Evolutionary conservation across 768 basidiomycete species (phyloP).

Genomic region (Auriscalpium orientale): DNA sequence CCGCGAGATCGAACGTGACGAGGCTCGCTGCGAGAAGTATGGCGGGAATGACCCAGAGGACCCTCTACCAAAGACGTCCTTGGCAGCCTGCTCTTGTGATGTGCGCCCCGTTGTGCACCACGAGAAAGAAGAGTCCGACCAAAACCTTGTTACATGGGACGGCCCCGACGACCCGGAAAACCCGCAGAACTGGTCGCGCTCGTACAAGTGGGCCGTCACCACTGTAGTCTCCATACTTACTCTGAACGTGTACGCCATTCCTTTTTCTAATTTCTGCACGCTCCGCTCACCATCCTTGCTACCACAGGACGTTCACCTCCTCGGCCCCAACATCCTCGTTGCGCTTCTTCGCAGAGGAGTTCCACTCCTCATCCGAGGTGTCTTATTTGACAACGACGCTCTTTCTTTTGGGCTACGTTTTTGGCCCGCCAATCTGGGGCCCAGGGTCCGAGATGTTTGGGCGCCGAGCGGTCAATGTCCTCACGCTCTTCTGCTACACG

Average conservation of each 20-base stretch:
- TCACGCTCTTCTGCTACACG: conserved; percentile 5
- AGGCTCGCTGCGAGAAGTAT: neutral
- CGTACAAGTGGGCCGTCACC: conserved; percentile 4
- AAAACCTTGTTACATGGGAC: conserved; percentile 5
- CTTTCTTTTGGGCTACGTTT: conserved; percentile 8
- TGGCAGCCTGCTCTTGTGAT: no score
- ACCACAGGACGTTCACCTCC: conserved; percentile 7
- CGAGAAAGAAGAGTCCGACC: neutral
- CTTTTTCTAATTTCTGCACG: neutral
- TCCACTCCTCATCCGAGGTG: conserved; percentile 1
- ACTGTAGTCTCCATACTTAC: neutral
- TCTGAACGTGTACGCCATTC: neutral
- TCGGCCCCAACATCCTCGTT: conserved; percentile 3
- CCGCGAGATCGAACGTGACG: neutral
- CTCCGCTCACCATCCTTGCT: no score
- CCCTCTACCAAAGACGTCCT: neutral
- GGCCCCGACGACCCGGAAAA: conserved; percentile 2
- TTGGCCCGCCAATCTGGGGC: conserved; percentile 12
- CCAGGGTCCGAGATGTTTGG: conserved; percentile 13
- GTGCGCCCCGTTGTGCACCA: no score
- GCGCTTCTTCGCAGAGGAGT: neutral
- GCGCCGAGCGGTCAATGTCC: conserved; percentile 6
- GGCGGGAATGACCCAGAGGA: neutral
- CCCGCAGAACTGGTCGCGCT: conserved; percentile 8
- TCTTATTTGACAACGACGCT: conserved; percentile 3